phyloP scores from a whole-genome alignment of 805 yeast species.

The Kuraishia piskuri region DNA sequence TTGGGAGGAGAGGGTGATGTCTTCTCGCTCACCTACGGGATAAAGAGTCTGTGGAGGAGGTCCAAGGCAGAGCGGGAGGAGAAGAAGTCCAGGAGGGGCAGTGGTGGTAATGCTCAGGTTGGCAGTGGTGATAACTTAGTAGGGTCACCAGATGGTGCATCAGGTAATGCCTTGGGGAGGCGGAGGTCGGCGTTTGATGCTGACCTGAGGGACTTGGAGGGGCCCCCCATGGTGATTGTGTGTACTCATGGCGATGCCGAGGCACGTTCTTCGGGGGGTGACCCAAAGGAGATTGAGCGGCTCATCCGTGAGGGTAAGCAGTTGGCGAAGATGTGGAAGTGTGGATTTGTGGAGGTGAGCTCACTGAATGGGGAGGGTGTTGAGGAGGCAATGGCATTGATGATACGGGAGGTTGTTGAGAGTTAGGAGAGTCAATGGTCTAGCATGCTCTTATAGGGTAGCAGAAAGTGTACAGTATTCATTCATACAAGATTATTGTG shows the following conservation, averaged over 20 bases:
- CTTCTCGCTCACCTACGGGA: slow-evolving; percentile 47
- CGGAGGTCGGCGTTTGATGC: not conserved
- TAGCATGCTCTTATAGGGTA: not conserved
- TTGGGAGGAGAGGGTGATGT: slow-evolving; percentile 62
- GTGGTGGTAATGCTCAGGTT: not conserved
- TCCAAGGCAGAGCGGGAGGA: slow-evolving; percentile 6
- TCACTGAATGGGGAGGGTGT: slow-evolving; percentile 36
- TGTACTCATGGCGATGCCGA: slow-evolving; percentile 56
- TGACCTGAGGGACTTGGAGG: not conserved
- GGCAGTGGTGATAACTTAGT: no score
- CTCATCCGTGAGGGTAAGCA: slow-evolving; percentile 49
- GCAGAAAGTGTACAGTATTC: not conserved
- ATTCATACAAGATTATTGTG: not conserved
- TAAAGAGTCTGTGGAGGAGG: slow-evolving; percentile 51
- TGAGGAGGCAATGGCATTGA: slow-evolving; percentile 47
- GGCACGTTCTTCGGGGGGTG: slow-evolving; percentile 45
- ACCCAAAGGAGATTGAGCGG: not conserved
- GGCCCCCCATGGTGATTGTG: slow-evolving; percentile 60
- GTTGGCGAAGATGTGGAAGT: slow-evolving; percentile 52
- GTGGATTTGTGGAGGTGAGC: slow-evolving; percentile 60
- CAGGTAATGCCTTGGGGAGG: slow-evolving; percentile 3
- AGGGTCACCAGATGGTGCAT: slow-evolving; percentile 5
- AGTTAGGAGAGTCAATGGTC: not conserved
- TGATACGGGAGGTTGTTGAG: slow-evolving; percentile 55
- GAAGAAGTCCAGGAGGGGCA: not conserved